Base-by-base conservation (phyloP, 768 basidiomycete genomes). In the Clitopilus hobsonii region DNA sequence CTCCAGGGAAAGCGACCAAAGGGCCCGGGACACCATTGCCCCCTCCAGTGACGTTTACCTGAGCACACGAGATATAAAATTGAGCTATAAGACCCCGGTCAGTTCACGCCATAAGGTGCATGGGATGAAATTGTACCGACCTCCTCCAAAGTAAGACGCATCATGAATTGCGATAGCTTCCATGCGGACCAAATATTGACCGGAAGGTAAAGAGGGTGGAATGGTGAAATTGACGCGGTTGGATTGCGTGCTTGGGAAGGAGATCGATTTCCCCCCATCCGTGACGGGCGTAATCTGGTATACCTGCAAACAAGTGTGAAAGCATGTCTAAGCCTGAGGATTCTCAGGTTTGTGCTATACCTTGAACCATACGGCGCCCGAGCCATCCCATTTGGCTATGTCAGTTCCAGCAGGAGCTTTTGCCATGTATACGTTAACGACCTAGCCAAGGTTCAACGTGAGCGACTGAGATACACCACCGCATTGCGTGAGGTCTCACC, bases 131-230 rank as follows among this genome's bases (percentile, higher is more conserved):
- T 4, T 36, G 4, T 4, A 36, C 49, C 26, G 7, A 52, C 53
- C 58, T 14, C 60, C 60, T n/a, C 38, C 23, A 57, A 57, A 32
- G 57, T 45, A 45, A 22, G 57, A 41, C 20, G 58, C 63, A 32
- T 53, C 52, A 55, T 64, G 63, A 14, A 64, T 52, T 20, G 62
- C 63, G 29, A 64, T 61, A 24, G 61, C 58, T 53, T 64, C 63
- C 20, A 58, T 52, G 41, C 63, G 63, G 38, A 62, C 53, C 24
- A 64, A 59, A 47, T 64, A 64, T 49, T 45, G 62, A 47, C 22
- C 56, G 48, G 28, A 5, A 23, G 32, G 32, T 14, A n/a, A 14
- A 4, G 32, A 36, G n/a, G 32, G 32, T 2, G 56, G 53, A 28
- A 58, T 47, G 6, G 41, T 49, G 2, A 36, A 51, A 14, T 45